phyloP scores from a whole-genome alignment of 306 rosid genomes.

The Cicer pinnatifidum region DNA sequence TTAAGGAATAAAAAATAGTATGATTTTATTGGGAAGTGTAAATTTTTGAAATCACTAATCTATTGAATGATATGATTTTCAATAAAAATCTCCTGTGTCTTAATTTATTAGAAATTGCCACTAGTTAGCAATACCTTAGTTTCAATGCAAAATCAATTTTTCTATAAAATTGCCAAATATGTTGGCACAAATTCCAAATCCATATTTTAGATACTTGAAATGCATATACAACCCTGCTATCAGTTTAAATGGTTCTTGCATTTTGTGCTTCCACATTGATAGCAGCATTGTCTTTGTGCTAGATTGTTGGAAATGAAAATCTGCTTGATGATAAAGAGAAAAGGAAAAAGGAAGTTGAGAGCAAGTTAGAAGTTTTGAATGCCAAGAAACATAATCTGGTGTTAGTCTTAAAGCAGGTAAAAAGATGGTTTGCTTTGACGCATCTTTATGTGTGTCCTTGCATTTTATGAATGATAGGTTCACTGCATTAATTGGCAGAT shows the following conservation, averaged over 20 bases:
- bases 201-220: neutral
- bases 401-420: conserved; percentile 87
- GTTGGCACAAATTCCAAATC: neutral
- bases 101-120: too few species aligned
- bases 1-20: too few species aligned
- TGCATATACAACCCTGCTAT: neutral
- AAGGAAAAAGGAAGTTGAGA: conserved; percentile 81
- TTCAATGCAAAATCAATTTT: too few species aligned
- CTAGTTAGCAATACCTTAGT: too few species aligned
- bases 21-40: too few species aligned
- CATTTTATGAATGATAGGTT: conserved; percentile 6
- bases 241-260: conserved; percentile 18
- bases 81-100: too few species aligned
- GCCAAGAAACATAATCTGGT: conserved; percentile 83
- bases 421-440: conserved; percentile 5
- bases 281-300: conserved; percentile 27
- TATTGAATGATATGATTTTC: too few species aligned
- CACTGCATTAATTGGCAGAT: conserved; percentile 62
- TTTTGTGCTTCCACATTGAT: conserved; percentile 1
- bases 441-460: conserved; percentile 20
- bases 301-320: conserved; percentile 57
- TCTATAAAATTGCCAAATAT: too few species aligned
- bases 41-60: too few species aligned
- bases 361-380: conserved; percentile 73
- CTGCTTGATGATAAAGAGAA: conserved; percentile 54